Base-by-base conservation (phyloP, 768 basidiomycete species). In the Kwoniella europaea region DNA sequence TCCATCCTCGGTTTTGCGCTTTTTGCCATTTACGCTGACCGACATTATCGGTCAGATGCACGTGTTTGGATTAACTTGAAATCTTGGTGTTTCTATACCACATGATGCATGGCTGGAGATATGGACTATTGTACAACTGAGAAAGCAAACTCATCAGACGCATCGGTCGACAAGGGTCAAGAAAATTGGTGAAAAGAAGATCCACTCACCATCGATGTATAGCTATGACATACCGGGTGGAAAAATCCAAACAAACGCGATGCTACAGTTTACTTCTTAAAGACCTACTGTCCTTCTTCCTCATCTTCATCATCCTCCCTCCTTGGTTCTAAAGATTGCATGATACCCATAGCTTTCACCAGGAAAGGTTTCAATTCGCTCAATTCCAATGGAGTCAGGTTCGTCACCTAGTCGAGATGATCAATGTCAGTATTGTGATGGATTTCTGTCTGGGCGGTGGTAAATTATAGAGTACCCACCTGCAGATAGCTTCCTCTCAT, bases 301-400 rank as follows among this genome's bases (percentile, higher is more conserved):
- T 61, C 65, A 1, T 69, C 72, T 16, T 76, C 77, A n/a, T 74
- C 77, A 3, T 79, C 76, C 10, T 76, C 80, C 55, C 55, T 43
- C 50, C 65, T 68, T 20, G 74, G 66, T 67, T 79, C 80, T 29
- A 83, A 68, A n/a, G 71, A 64, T 56, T 79, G 78, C 75, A 83
- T 77, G 55, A 82, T 75, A 52, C 77, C 73, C 82, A 83, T 80
- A 13, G 81, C 79, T 54, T 81, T 81, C 24, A 79, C 76, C 44
- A 83, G 71, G 69, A 83, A 81, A 27, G 79, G 80, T 61, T 79
- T 75, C 41, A 83, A 69, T 72, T 83, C 81, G n/a, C 64, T 74
- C 63, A 83, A 63, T 63, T 83, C 82, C 43, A 83, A 53, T 55
- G 81, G 81, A 13, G 81, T 82, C 22, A 83, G 69, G 42, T 79